Percentiles rank a stretch among this genome's conserved stretches.
Evolutionary conservation across 257 asterid species (phyloP).

Genomic region (Misopates orontium): DNA sequence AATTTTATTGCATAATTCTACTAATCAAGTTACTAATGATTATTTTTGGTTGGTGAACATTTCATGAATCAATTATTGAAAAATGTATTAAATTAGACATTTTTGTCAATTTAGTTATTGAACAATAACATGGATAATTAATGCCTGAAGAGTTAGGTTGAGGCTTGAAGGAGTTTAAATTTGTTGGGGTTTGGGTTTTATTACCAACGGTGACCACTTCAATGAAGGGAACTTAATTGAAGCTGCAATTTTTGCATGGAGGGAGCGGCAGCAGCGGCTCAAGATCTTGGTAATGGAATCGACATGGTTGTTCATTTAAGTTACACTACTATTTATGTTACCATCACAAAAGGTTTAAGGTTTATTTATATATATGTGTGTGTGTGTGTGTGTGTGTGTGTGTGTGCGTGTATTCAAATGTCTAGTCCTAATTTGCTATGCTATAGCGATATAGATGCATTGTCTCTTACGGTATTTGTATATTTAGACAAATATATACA

Average conservation of each 20-base stretch:
- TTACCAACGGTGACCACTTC: slow-evolving; percentile 3
- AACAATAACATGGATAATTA: not conserved
- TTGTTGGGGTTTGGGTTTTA: slow-evolving; percentile 5
- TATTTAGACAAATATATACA: too few species aligned
- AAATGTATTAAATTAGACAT: too few species aligned
- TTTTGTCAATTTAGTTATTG: not conserved
- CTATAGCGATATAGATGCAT: too few species aligned
- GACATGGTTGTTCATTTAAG: slow-evolving; percentile 13
- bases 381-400: too few species aligned
- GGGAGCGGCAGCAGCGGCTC: slow-evolving; percentile 38
- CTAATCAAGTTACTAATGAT: not conserved
- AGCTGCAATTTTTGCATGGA: slow-evolving; percentile 30
- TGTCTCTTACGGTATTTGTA: too few species aligned
- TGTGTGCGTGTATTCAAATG: too few species aligned
- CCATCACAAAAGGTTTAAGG: too few species aligned
- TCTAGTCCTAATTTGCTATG: too few species aligned
- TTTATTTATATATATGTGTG: too few species aligned
- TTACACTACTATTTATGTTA: not conserved
- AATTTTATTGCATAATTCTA: too few species aligned
- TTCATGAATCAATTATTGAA: not conserved
- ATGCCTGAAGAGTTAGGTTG: slow-evolving; percentile 12
- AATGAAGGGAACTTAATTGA: slow-evolving; percentile 10
- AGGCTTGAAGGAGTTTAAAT: slow-evolving; percentile 9
- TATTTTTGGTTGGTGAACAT: too few species aligned
- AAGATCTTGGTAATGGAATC: slow-evolving; percentile 1